These are phyloP conservation scores for Saturnispora hagleri DNA, from an alignment of 805 yeast species.

Conservation along the genomic window DNA sequence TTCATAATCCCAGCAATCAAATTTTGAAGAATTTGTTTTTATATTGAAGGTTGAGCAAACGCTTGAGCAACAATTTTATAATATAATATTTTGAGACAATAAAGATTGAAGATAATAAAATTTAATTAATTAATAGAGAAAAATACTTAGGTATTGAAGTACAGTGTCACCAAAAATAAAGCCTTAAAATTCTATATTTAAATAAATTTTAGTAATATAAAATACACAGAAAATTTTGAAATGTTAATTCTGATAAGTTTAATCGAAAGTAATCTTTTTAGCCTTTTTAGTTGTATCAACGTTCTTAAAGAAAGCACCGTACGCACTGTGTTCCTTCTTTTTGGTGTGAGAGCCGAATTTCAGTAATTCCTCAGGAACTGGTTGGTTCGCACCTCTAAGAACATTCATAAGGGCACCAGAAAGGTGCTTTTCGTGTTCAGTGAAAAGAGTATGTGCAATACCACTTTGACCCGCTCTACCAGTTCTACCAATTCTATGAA, in stretches of 20 bases:
- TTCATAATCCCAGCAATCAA: background rate
- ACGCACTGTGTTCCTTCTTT: constrained; percentile 95
- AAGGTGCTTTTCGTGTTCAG: constrained; percentile 93
- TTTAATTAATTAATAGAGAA: background rate
- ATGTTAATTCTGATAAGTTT: constrained; percentile 6
- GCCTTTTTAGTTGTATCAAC: constrained; percentile 78
- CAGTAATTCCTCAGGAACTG: constrained; percentile 88
- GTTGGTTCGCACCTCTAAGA: constrained; percentile 86
- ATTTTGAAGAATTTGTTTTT: background rate
- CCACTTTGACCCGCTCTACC: constrained; percentile 95
- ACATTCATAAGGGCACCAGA: constrained; percentile 92
- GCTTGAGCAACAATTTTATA: too few species aligned
- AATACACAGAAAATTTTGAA: constrained; percentile 1
- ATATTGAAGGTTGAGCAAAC: background rate
- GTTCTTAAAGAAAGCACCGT: constrained; percentile 94
- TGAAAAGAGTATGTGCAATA: constrained; percentile 88
- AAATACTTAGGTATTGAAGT: background rate
- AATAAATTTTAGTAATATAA: background rate
- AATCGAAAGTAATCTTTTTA: constrained; percentile 81
- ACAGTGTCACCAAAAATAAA: background rate
- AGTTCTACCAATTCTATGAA: constrained; percentile 96
- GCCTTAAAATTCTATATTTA: background rate
- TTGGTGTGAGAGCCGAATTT: constrained; percentile 97
- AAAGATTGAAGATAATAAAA: background rate
- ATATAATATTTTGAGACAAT: background rate